Evolutionary conservation across 2,329 filamentous ascomycete genomes (phyloP).

Genomic region (Calonectria ilicicola): DNA sequence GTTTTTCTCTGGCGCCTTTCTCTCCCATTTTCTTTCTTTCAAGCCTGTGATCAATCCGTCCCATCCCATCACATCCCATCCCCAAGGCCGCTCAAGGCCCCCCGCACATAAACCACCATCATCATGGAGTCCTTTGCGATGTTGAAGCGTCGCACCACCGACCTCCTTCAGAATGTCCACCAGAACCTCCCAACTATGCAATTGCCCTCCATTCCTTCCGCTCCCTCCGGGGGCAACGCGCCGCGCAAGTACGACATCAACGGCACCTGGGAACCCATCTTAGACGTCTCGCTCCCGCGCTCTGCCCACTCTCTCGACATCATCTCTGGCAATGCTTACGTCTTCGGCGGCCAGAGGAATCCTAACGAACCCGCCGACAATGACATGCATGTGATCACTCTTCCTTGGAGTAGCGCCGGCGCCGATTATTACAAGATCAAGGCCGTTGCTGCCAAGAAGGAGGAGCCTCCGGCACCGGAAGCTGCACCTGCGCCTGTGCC

Average conservation of each 20-base stretch:
- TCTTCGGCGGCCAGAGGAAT: conserved; percentile 82
- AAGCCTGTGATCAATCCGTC: conserved; percentile 10
- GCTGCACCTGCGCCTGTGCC: background rate
- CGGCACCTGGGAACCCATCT: conserved; percentile 71
- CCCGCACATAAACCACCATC: conserved; percentile 11
- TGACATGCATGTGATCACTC: conserved; percentile 73
- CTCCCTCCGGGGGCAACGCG: conserved; percentile 25
- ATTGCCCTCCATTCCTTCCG: conserved; percentile 38
- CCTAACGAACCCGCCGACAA: conserved; percentile 79
- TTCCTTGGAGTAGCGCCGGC: conserved; percentile 68
- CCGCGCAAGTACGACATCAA: conserved; percentile 54
- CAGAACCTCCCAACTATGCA: conserved; percentile 55
- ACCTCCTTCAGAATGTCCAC: conserved; percentile 63
- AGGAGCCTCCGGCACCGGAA: conserved; percentile 19
- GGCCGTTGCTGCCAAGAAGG: conserved; percentile 56
- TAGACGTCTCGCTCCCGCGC: conserved; percentile 68
- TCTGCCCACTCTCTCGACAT: conserved; percentile 81
- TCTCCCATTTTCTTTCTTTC: background rate
- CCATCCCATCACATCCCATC: background rate
- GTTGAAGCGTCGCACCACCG: conserved; percentile 67
- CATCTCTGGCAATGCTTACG: conserved; percentile 65
- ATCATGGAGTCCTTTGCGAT: conserved; percentile 62
- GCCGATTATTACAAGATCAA: conserved; percentile 71
- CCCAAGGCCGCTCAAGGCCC: conserved; percentile 13
- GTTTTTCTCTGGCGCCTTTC: conserved; percentile 2